These are phyloP conservation scores for Pseudopyrenochaeta lycopersici DNA, from an alignment of 2,329 filamentous ascomycete species.

Conservation along the genomic window DNA sequence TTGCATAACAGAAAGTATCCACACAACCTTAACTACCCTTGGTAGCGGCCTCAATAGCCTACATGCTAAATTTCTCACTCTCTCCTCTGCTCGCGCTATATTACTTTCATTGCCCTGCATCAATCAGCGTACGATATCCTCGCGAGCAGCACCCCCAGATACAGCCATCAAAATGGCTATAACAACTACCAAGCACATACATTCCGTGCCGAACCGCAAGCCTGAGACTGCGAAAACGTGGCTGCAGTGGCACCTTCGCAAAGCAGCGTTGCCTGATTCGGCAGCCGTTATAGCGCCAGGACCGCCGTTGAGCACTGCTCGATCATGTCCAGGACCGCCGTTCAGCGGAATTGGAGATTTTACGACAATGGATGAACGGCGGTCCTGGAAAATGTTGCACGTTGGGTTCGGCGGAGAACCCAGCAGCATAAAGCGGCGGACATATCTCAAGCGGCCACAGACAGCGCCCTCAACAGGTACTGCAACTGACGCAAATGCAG, in stretches of 20 bases:
- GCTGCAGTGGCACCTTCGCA: constrained; percentile 35
- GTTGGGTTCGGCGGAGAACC: constrained; percentile 3
- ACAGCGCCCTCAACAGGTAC: constrained; percentile 33
- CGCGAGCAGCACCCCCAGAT: constrained; percentile 13
- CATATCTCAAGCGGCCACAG: constrained; percentile 27
- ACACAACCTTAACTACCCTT: not conserved
- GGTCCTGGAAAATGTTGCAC: no score
- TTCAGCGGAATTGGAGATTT: no score
- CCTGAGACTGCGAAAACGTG: constrained; percentile 33
- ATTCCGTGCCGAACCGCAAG: constrained; percentile 16
- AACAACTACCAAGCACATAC: constrained; percentile 24
- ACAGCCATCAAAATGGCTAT: constrained; percentile 30
- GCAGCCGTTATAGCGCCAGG: no score
- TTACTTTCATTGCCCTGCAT: constrained; percentile 21
- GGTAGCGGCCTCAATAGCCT: not conserved
- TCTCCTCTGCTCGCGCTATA: constrained; percentile 2
- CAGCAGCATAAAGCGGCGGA: constrained; percentile 6
- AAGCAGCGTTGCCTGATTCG: no score
- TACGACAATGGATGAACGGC: no score
- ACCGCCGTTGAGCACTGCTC: no score
- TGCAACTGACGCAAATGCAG: not conserved
- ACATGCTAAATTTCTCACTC: not conserved
- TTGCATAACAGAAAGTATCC: not conserved
- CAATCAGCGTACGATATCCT: constrained; percentile 23
- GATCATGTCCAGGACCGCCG: no score